Conservation (phyloP, 257 asterid genomes). For the Leptodermis oblonga region DNA sequence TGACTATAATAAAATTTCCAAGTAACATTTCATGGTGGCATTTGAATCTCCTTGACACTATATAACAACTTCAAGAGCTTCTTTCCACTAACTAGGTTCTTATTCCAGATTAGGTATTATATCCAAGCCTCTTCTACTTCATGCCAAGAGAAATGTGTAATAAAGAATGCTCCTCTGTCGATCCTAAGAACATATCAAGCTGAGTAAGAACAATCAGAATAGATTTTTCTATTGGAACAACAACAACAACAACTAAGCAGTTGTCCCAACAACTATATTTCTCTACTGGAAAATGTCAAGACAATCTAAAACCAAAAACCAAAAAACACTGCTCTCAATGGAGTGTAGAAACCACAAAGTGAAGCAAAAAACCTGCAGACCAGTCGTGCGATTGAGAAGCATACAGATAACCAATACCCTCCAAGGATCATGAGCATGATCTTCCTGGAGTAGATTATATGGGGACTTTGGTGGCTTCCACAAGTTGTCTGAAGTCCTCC, state of each 20-base stretch:
- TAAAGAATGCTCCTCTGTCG: background rate
- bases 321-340: background rate
- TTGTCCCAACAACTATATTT: no score
- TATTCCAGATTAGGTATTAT: background rate
- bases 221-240: background rate
- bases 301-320: background rate
- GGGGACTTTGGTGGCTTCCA: conserved; percentile 90
- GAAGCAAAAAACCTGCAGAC: conserved; percentile 51
- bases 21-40: background rate
- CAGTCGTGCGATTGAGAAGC: conserved; percentile 77
- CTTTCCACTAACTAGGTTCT: background rate
- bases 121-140: background rate
- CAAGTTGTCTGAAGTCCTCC: conserved; percentile 48
- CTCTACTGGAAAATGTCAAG: background rate
- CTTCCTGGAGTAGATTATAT: conserved; percentile 73
- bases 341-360: background rate
- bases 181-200: background rate
- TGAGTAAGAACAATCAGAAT: background rate
- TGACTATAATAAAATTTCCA: background rate
- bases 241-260: no score
- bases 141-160: background rate
- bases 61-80: background rate
- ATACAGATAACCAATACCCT: conserved; percentile 87
- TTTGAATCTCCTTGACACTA: background rate
- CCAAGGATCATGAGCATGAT: conserved; percentile 90